A percentile compares a stretch with the other conserved stretches of the same genome.
Evolutionary conservation across 179 eudicot species (phyloP).

Genomic region (Silene vulgaris): DNA sequence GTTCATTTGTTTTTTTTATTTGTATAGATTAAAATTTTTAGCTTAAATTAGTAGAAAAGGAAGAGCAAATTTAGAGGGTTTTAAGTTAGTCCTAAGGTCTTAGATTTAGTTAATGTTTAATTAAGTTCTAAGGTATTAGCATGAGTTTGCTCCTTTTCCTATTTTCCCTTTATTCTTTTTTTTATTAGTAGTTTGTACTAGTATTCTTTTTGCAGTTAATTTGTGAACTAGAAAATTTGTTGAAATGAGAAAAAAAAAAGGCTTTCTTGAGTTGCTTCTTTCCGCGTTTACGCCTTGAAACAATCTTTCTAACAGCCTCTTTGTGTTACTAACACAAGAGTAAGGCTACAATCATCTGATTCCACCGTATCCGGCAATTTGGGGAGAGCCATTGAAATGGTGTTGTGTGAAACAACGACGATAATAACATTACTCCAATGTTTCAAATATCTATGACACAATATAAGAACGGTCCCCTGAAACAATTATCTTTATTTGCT

Average conservation of each 20-base stretch:
- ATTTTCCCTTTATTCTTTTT: constrained; percentile 11
- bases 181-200: constrained; percentile 24
- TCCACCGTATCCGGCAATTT: too few species aligned
- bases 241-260: constrained; percentile 14
- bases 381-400: too few species aligned
- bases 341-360: too few species aligned
- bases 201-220: constrained; percentile 56
- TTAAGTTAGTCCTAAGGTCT: constrained; percentile 25
- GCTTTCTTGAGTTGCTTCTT: background rate
- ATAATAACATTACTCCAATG: too few species aligned
- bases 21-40: constrained; percentile 36
- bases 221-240: constrained; percentile 26
- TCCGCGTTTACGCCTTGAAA: too few species aligned
- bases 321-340: too few species aligned
- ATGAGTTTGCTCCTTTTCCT: constrained; percentile 19
- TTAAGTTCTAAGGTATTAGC: constrained; percentile 30
- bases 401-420: too few species aligned
- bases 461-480: too few species aligned
- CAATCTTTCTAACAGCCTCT: too few species aligned
- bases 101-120: constrained; percentile 33
- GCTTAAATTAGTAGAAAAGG: constrained; percentile 16
- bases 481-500: too few species aligned
- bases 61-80: constrained; percentile 26
- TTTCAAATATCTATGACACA: too few species aligned
- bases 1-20: constrained; percentile 47